Evolutionary conservation across 2,329 filamentous ascomycete species (phyloP).

Genomic region (Eutypella sp.): DNA sequence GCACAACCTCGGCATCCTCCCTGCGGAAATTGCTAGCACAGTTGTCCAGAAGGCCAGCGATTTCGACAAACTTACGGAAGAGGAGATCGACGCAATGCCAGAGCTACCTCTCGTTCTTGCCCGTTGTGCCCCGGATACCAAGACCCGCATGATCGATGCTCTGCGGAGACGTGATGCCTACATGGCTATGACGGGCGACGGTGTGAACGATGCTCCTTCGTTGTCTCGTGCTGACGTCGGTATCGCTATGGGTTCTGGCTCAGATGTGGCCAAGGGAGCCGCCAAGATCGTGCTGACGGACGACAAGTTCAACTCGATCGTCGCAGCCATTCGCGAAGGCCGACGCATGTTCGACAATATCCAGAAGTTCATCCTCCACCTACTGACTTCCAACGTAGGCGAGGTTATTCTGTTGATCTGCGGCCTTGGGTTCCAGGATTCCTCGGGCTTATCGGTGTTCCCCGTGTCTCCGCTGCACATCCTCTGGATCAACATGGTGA

Average conservation of each 20-base stretch:
- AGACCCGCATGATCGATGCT: slow-evolving; percentile 87
- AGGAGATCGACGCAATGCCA: slow-evolving; percentile 69
- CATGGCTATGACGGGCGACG: slow-evolving; percentile 85
- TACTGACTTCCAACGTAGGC: slow-evolving; percentile 76
- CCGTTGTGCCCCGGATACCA: slow-evolving; percentile 78
- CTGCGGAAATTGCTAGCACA: slow-evolving; percentile 57
- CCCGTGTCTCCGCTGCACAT: slow-evolving; percentile 82
- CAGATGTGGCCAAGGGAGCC: slow-evolving; percentile 80
- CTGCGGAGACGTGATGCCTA: slow-evolving; percentile 71
- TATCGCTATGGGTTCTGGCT: slow-evolving; percentile 86
- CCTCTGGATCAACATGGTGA: slow-evolving; percentile 93
- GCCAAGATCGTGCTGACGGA: slow-evolving; percentile 79
- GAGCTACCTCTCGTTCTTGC: slow-evolving; percentile 78
- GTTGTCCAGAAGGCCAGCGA: slow-evolving; percentile 72
- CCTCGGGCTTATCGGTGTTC: slow-evolving; percentile 69
- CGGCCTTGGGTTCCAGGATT: slow-evolving; percentile 76
- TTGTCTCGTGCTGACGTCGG: slow-evolving; percentile 78
- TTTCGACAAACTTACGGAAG: slow-evolving; percentile 72
- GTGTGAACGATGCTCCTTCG: slow-evolving; percentile 81
- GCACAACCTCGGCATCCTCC: slow-evolving; percentile 52
- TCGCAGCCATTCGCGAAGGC: slow-evolving; percentile 77
- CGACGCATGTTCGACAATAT: slow-evolving; percentile 85
- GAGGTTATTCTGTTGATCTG: slow-evolving; percentile 78
- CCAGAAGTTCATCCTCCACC: slow-evolving; percentile 78
- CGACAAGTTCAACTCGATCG: slow-evolving; percentile 84